These are phyloP conservation scores for Cladosporium cucumerinum DNA, from an alignment of 2,329 filamentous ascomycete species.

Conservation along the genomic window DNA sequence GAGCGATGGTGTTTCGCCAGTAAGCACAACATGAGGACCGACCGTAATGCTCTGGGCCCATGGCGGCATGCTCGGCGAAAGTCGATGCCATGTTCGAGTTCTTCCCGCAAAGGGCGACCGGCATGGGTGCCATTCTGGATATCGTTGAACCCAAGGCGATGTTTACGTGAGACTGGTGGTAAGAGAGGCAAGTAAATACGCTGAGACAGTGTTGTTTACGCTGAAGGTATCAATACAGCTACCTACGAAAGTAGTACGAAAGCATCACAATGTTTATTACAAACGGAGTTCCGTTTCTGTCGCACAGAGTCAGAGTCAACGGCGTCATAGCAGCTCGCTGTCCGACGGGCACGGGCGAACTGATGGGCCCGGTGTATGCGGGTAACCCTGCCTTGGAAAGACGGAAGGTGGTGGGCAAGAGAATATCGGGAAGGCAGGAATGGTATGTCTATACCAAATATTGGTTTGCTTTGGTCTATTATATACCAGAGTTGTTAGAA, in stretches of 20 bases:
- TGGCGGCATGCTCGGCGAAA: constrained; percentile 18
- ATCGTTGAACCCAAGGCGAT: background rate
- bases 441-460: background rate
- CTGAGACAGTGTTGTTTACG: background rate
- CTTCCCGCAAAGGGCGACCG: constrained; percentile 26
- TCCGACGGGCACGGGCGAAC: constrained; percentile 4
- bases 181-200: background rate
- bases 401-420: background rate
- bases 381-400: background rate
- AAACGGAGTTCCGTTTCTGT: background rate
- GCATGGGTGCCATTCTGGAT: constrained; percentile 21
- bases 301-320: background rate
- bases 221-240: background rate
- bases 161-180: constrained; percentile 1
- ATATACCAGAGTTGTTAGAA: background rate
- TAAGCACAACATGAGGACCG: background rate
- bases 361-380: background rate
- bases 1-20: background rate
- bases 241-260: background rate
- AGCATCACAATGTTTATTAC: background rate
- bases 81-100: constrained; percentile 21
- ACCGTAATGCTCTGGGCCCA: constrained; percentile 25
- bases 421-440: constrained; percentile 16
- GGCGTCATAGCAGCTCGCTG: constrained; percentile 4
- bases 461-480: background rate